These are phyloP conservation scores for Tubosaeta sp. DNA, from an alignment of 768 basidiomycete genomes.

Conservation along the genomic window DNA sequence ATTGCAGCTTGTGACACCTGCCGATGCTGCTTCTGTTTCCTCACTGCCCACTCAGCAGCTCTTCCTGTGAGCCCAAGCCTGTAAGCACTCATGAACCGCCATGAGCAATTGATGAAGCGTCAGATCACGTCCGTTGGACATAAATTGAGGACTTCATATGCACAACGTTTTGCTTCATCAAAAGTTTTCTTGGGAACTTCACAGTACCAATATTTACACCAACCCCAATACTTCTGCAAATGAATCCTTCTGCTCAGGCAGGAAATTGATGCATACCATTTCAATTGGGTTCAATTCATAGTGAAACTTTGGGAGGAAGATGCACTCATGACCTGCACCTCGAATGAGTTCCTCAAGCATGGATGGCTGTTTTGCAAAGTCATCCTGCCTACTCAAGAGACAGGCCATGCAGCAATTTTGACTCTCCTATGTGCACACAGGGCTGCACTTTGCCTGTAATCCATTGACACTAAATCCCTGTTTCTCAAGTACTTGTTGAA, in stretches of 20 bases:
- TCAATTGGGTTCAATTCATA: not conserved
- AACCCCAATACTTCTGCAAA: not conserved
- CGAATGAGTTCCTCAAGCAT: not conserved
- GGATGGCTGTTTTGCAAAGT: too few species aligned
- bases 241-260: not conserved
- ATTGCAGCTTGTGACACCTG: not conserved
- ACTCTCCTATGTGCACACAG: too few species aligned
- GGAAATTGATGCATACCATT: not conserved
- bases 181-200: not conserved
- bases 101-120: not conserved
- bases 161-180: not conserved
- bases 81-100: not conserved
- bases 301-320: not conserved
- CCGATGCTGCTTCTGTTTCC: not conserved
- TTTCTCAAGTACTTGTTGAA: conserved; percentile 24
- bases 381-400: too few species aligned
- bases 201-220: not conserved
- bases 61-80: not conserved
- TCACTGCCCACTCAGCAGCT: not conserved
- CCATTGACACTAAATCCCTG: not conserved
- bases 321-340: not conserved
- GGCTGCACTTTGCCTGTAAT: too few species aligned
- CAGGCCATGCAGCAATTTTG: too few species aligned
- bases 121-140: not conserved
- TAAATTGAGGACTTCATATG: not conserved